Base-by-base conservation (phyloP, 306 rosid genomes). In the Argentina anserina region DNA sequence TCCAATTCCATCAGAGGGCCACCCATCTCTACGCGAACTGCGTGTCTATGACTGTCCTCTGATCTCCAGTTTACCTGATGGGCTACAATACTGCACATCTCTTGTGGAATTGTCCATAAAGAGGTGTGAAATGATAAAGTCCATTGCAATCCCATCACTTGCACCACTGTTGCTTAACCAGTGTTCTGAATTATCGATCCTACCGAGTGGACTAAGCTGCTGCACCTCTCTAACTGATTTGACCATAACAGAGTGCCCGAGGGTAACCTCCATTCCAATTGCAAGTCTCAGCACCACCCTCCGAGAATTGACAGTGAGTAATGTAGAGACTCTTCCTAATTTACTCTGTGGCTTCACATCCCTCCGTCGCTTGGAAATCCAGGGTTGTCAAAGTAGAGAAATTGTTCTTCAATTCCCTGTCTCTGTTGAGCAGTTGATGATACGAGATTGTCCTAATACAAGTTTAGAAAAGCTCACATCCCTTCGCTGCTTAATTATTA, bases 121-220 rank as follows among this genome's bases (percentile, higher is more conserved):
- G 10, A 49, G 10, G 4, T 49, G 55, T 3, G n/a, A 9, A 13
- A 59, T 28, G 9, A 45, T 29, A 7, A 60, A 4, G 12, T 29
- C 40, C 5, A 15, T 60, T 60, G 40, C 40, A 31, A 60, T 60
- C 20, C 64, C 64, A 28, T 59, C 39, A 1, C 64, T 59, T 13
- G 4, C 9, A 28, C 3, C 0, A 28, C 33, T 28, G 17, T 0
- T 0, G 10, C 7, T 59, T 6, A 0, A 0, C 1, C 0, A 6
- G 20, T 13, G 4, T 29, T 10, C 39, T 26, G 39, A 28, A 28
- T 29, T 28, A 28, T 28, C 39, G 29, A 28, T 37, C 9, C 31
- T 59, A 1, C 39, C 37, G 21, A 59, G 21, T 59, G 64, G 64
- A 7, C 21, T 59, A 28, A 39, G 36, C 10, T 13, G 33, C 37